A percentile compares a stretch with the other conserved stretches of the same genome.
phyloP scores from a whole-genome alignment of 768 basidiomycete genomes.

The Tulasnella sp. region DNA sequence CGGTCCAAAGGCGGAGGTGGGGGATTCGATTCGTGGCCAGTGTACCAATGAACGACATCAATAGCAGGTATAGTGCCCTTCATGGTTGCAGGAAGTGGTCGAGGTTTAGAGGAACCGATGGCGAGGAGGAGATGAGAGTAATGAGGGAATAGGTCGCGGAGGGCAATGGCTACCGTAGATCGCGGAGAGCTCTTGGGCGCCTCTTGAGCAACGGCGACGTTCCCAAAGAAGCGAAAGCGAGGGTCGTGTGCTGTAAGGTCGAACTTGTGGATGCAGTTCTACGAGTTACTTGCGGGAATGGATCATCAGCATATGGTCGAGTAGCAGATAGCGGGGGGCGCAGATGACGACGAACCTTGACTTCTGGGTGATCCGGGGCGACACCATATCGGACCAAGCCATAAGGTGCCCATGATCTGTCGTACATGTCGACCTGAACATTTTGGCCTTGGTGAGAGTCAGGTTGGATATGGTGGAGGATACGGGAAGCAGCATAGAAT shows the following conservation, averaged over 20 bases:
- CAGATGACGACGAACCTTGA: slow-evolving; percentile 51
- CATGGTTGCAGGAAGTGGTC: slow-evolving; percentile 27
- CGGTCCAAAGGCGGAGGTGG: slow-evolving; percentile 64
- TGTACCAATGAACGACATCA: slow-evolving; percentile 92
- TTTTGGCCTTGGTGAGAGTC: slow-evolving; percentile 28
- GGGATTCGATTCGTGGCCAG: slow-evolving; percentile 43
- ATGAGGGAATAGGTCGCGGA: slow-evolving; percentile 51
- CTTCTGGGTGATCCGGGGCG: slow-evolving; percentile 96
- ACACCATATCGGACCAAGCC: slow-evolving; percentile 94
- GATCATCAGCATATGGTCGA: not conserved
- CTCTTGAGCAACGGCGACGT: slow-evolving; percentile 39
- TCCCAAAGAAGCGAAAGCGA: slow-evolving; percentile 84
- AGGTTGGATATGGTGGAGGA: slow-evolving; percentile 54
- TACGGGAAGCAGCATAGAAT: slow-evolving; percentile 82
- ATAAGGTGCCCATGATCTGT: slow-evolving; percentile 88
- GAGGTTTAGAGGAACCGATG: slow-evolving; percentile 63
- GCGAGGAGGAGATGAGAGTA: slow-evolving; percentile 85
- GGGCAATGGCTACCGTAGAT: slow-evolving; percentile 42
- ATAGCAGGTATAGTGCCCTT: slow-evolving; percentile 57
- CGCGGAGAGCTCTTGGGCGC: not conserved
- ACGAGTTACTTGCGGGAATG: not conserved
- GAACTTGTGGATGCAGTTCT: slow-evolving; percentile 98
- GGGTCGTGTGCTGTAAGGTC: slow-evolving; percentile 68
- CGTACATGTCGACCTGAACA: slow-evolving; percentile 73
- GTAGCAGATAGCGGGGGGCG: not conserved